Conservation (phyloP, 1,284 basidiomycete genomes). For the Rhodotorula sp. region DNA sequence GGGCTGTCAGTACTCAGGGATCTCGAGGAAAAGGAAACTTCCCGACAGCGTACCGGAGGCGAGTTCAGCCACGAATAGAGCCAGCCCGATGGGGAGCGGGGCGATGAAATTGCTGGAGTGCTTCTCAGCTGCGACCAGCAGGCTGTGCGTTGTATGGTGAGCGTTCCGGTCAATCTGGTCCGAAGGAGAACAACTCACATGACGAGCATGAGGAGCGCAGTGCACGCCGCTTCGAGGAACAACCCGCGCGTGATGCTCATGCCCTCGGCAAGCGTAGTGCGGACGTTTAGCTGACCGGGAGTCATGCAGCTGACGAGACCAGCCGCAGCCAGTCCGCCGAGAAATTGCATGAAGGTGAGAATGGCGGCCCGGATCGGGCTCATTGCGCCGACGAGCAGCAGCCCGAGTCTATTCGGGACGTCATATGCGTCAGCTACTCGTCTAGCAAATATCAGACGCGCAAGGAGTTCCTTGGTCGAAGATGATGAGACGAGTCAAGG, state of each 20-base stretch:
- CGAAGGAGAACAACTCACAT: conserved; percentile 47
- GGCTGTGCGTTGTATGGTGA: conserved; percentile 31
- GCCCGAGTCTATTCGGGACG: conserved; percentile 55
- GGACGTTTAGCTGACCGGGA: conserved; percentile 16
- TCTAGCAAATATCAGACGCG: not conserved
- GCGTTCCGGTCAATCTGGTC: conserved; percentile 22
- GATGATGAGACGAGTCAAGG: not conserved
- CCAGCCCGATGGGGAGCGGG: conserved; percentile 61
- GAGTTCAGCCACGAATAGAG: conserved; percentile 66
- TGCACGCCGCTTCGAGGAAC: conserved; percentile 29
- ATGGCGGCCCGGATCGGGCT: conserved; percentile 64
- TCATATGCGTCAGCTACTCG: not conserved
- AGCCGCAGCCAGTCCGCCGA: conserved; percentile 42
- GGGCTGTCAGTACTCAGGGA: not conserved
- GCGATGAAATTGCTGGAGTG: conserved; percentile 71
- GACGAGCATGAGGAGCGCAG: conserved; percentile 55
- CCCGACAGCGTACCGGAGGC: conserved; percentile 50
- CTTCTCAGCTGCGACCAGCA: conserved; percentile 47
- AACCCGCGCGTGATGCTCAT: conserved; percentile 15
- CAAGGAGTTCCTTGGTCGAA: not conserved
- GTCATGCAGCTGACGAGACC: conserved; percentile 18
- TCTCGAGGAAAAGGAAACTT: no score
- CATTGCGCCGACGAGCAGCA: conserved; percentile 63
- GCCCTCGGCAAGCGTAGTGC: conserved; percentile 15
- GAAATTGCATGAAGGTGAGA: conserved; percentile 55